Conservation (phyloP, 768 basidiomycete genomes). For the Trametes cingulata region DNA sequence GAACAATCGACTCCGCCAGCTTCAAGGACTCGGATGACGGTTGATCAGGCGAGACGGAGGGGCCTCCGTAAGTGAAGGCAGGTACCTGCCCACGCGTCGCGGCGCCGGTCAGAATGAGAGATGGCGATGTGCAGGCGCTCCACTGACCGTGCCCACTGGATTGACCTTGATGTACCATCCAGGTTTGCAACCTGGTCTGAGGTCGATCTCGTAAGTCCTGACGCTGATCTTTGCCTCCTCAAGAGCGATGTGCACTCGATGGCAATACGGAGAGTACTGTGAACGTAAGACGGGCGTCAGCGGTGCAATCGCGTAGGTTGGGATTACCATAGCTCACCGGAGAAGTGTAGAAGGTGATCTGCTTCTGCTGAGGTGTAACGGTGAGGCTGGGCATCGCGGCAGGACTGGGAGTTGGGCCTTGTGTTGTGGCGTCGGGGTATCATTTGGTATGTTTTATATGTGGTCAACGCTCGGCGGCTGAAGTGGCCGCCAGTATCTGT, state of each 20-base stretch:
- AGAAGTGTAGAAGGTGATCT: slow-evolving; percentile 18
- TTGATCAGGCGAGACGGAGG: slow-evolving; percentile 50
- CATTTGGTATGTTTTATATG: slow-evolving; percentile 9
- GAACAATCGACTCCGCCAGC: slow-evolving; percentile 62
- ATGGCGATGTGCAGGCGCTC: neutral
- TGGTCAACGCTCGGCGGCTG: slow-evolving; percentile 2
- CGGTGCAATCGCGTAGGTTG: no score
- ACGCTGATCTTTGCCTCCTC: slow-evolving; percentile 53
- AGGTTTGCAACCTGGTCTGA: slow-evolving; percentile 55
- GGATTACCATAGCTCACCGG: neutral
- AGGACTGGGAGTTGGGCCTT: neutral
- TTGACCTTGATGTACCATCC: slow-evolving; percentile 70
- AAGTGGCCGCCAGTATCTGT: neutral
- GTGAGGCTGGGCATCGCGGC: neutral
- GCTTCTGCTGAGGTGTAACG: slow-evolving; percentile 5
- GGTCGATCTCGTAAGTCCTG: slow-evolving; percentile 58
- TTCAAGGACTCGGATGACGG: slow-evolving; percentile 63
- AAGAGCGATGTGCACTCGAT: slow-evolving; percentile 62
- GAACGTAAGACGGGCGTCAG: neutral
- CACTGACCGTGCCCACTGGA: slow-evolving; percentile 57
- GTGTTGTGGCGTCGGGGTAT: neutral
- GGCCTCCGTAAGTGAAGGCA: slow-evolving; percentile 62
- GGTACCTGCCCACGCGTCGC: slow-evolving; percentile 43
- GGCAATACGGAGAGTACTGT: slow-evolving; percentile 1
- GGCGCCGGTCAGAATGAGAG: neutral